These are phyloP conservation scores for Fallopia convolvulus DNA, from an alignment of 148 eudicot species.

Conservation along the genomic window DNA sequence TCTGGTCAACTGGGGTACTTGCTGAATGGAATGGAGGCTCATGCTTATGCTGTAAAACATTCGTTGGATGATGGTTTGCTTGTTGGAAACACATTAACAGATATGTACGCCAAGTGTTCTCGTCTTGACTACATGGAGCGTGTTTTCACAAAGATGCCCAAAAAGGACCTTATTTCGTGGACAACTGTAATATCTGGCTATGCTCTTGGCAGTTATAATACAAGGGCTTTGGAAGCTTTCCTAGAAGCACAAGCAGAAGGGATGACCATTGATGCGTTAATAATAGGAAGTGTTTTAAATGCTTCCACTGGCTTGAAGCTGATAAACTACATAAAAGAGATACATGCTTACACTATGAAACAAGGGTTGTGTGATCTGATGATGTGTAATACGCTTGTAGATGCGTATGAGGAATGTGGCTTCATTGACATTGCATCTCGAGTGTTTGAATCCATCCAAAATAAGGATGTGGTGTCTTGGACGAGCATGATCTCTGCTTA, in stretches of 20 bases:
- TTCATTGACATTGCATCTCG: conserved; percentile 38
- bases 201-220: conserved; percentile 38
- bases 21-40: conserved; percentile 71
- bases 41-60: conserved; percentile 65
- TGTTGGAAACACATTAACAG: conserved; percentile 64
- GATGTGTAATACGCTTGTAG: conserved; percentile 48
- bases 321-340: conserved; percentile 55
- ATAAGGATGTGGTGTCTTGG: conserved; percentile 69
- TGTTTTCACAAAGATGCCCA: conserved; percentile 43
- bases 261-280: conserved; percentile 42
- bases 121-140: conserved; percentile 36
- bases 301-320: conserved; percentile 60
- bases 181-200: conserved; percentile 61
- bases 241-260: conserved; percentile 36
- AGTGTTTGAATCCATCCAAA: conserved; percentile 40
- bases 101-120: conserved; percentile 76
- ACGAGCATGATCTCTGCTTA: conserved; percentile 73
- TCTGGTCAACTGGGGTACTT: conserved; percentile 47
- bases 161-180: conserved; percentile 71
- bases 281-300: conserved; percentile 64
- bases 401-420: conserved; percentile 66
- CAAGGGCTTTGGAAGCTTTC: conserved; percentile 51
- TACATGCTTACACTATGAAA: conserved; percentile 56
- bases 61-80: conserved; percentile 47
- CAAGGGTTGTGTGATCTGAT: conserved; percentile 47